Evolutionary conservation across 2,329 filamentous ascomycete genomes (phyloP).

Genomic region (Clarireedia paspali): DNA sequence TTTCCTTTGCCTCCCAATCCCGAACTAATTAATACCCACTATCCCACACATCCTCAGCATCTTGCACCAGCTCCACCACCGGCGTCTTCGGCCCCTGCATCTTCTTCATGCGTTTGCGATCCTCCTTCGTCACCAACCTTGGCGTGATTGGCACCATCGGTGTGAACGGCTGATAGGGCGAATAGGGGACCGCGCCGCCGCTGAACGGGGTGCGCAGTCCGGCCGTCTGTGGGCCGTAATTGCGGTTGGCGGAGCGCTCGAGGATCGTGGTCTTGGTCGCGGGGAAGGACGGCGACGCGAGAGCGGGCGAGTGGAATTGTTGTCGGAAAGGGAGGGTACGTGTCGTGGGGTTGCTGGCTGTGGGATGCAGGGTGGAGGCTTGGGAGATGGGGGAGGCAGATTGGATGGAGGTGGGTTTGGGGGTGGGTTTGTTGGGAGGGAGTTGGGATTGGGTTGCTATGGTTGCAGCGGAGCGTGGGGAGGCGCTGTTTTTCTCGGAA

Average conservation of each 20-base stretch:
- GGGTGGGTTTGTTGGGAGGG: constrained; percentile 7
- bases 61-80: constrained; percentile 53
- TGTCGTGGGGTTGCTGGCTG: constrained; percentile 17
- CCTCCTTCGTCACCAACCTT: constrained; percentile 61
- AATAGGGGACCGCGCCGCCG: constrained; percentile 59
- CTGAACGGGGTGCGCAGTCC: constrained; percentile 55
- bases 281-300: constrained; percentile 35
- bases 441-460: not conserved
- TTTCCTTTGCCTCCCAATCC: too few species aligned
- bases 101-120: constrained; percentile 61
- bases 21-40: constrained; percentile 21
- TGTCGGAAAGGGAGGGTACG: constrained; percentile 51
- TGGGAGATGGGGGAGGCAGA: not conserved
- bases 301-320: constrained; percentile 49
- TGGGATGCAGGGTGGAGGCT: constrained; percentile 7
- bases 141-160: constrained; percentile 71
- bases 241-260: constrained; percentile 45
- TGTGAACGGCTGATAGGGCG: constrained; percentile 72
- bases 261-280: constrained; percentile 58
- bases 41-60: constrained; percentile 56
- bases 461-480: constrained; percentile 16
- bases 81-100: constrained; percentile 50
- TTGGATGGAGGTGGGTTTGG: not conserved
- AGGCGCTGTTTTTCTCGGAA: constrained; percentile 16
- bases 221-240: constrained; percentile 36